Evolutionary conservation across 805 yeast genomes (phyloP), one percentile per base, ranked within the genome.

Genomic region (Saturnispora bothae): DNA sequence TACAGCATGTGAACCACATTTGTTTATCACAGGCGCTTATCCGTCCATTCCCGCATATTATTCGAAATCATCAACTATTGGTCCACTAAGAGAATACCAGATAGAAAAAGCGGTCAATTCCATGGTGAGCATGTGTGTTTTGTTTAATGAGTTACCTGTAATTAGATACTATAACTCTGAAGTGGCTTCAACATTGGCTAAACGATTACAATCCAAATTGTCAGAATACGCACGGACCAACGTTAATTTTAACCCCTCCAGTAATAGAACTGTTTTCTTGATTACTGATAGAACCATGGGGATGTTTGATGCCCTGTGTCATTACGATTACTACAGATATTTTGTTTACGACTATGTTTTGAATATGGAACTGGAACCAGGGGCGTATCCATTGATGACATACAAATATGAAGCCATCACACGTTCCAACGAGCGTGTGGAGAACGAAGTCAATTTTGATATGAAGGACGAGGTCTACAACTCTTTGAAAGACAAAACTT

Each of bases 261-360:
- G 48, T 16, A 51, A 51, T 15, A 53, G 65, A 25, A 71, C 95
- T 0, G 67, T 83, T 0, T 67, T 89, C 46, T 57, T 92, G 25
- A 73, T 92, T 15, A 65, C 83, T 2, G 98, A 92, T 57, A 68
- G 99, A 44, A 69, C 94, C 2, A 54, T 86, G 54, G 98, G 94
- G 56, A 63, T 81, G 34, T 73, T 73, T 49, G 82, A 92, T 5
- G 95, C 96, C 0, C 55, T 92, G 33, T 59, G 88, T 39, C 97
- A 92, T 57, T 95, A 85, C 54, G 84, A 88, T 58, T 73, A 80
- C 18, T 92, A 88, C 58, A 94, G 89, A 59, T 88, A 96, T 4
- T 78, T 88, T 83, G 81, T 88, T 15, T 79, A 80, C 62, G 98
- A 89, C 56, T 59, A 80, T 20, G 46, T 57, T 47, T 53, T 49